These are phyloP conservation scores for Hura crepitans DNA, from an alignment of 441 rosid genomes.

Conservation along the genomic window DNA sequence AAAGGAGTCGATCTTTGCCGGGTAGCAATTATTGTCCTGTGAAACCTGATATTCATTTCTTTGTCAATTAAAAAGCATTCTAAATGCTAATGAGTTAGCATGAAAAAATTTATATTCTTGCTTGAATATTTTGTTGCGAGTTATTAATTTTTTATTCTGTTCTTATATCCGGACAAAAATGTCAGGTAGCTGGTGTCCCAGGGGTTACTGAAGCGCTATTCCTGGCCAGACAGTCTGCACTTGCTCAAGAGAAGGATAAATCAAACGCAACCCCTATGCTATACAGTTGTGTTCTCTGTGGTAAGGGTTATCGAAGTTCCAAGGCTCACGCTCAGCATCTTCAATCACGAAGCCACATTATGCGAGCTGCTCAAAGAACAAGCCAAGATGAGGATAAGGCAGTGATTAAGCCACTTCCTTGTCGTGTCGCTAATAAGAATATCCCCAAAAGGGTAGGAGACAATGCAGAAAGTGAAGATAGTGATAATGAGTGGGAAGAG, in stretches of 20 bases:
- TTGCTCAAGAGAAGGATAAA: slow-evolving; percentile 61
- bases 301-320: slow-evolving; percentile 69
- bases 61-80: neutral
- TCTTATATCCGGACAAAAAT: neutral
- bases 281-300: slow-evolving; percentile 69
- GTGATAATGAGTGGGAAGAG: slow-evolving; percentile 84
- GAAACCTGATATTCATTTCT: neutral
- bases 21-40: neutral
- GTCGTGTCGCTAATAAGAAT: slow-evolving; percentile 36
- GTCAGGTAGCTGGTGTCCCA: slow-evolving; percentile 90
- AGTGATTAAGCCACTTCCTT: slow-evolving; percentile 51
- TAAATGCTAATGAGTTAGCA: neutral
- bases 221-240: slow-evolving; percentile 65
- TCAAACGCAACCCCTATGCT: slow-evolving; percentile 59
- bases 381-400: slow-evolving; percentile 41
- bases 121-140: neutral
- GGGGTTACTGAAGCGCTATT: slow-evolving; percentile 89
- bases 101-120: neutral
- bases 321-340: slow-evolving; percentile 88
- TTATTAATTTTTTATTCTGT: neutral
- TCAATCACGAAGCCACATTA: slow-evolving; percentile 56
- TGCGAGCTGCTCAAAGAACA: slow-evolving; percentile 55
- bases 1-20: neutral
- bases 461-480: slow-evolving; percentile 39
- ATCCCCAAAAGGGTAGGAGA: slow-evolving; percentile 23